Evolutionary conservation across 2,329 filamentous ascomycete species (phyloP).

Genomic region (Penicillium sp.): DNA sequence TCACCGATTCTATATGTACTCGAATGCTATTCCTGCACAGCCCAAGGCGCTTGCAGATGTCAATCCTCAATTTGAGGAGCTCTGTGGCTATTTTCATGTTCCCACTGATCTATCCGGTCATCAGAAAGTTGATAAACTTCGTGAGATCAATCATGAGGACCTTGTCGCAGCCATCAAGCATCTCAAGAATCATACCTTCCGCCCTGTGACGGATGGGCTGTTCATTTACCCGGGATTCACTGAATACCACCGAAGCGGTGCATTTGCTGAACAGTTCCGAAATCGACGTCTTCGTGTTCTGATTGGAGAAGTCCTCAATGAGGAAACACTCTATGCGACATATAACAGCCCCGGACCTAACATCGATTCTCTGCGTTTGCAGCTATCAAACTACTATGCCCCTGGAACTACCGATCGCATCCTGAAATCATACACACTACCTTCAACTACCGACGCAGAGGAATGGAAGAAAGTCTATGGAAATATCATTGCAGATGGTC

Average conservation of each 20-base stretch:
- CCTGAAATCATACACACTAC: slow-evolving; percentile 38
- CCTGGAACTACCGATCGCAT: slow-evolving; percentile 39
- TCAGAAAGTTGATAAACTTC: slow-evolving; percentile 36
- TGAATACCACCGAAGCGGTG: slow-evolving; percentile 38
- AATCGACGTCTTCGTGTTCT: slow-evolving; percentile 36
- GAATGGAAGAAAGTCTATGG: slow-evolving; percentile 45
- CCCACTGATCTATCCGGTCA: slow-evolving; percentile 14
- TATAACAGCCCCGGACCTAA: slow-evolving; percentile 40
- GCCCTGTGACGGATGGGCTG: slow-evolving; percentile 44
- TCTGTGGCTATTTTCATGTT: slow-evolving; percentile 40
- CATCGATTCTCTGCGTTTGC: slow-evolving; percentile 34
- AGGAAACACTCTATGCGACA: slow-evolving; percentile 46
- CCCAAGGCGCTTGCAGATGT: slow-evolving; percentile 41
- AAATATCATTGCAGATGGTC: slow-evolving; percentile 33
- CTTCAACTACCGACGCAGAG: slow-evolving; percentile 26
- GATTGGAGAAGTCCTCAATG: slow-evolving; percentile 47
- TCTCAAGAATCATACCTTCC: slow-evolving; percentile 49
- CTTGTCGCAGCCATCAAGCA: slow-evolving; percentile 38
- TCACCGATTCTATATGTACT: slow-evolving; percentile 45
- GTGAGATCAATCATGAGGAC: slow-evolving; percentile 31
- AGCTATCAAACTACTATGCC: slow-evolving; percentile 48
- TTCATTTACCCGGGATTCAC: slow-evolving; percentile 44
- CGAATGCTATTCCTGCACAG: slow-evolving; percentile 49
- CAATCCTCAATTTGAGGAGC: slow-evolving; percentile 46
- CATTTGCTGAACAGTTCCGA: slow-evolving; percentile 42